phyloP scores from a whole-genome alignment of 257 asterid genomes.

The Scutellaria galericulata region DNA sequence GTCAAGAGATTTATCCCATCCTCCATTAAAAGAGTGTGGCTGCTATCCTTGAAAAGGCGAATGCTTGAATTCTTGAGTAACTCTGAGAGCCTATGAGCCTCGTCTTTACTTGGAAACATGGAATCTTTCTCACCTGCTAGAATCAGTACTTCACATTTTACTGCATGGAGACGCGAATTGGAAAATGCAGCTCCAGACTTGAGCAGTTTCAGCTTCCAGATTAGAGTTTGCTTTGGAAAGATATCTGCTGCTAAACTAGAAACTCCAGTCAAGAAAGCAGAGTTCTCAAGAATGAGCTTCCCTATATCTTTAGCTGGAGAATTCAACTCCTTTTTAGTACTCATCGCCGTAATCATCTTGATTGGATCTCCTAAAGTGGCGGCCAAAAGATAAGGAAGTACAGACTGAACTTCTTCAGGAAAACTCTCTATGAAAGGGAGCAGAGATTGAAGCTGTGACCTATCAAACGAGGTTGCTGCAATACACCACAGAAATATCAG shows the following conservation, averaged over 20 bases:
- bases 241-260: constrained; percentile 31
- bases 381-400: constrained; percentile 47
- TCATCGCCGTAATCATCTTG: constrained; percentile 47
- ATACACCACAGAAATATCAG: neutral
- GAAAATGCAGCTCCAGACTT: constrained; percentile 46
- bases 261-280: constrained; percentile 32
- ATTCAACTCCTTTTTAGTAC: neutral
- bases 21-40: constrained; percentile 58
- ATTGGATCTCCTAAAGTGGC: constrained; percentile 46
- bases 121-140: constrained; percentile 56
- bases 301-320: constrained; percentile 39
- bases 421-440: constrained; percentile 51
- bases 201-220: constrained; percentile 53
- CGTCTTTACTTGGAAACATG: constrained; percentile 52
- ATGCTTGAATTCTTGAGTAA: constrained; percentile 39
- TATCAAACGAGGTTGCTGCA: constrained; percentile 66
- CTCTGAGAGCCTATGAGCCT: constrained; percentile 47
- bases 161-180: constrained; percentile 49
- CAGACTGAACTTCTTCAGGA: constrained; percentile 39
- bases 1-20: constrained; percentile 68
- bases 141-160: constrained; percentile 49
- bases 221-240: constrained; percentile 42
- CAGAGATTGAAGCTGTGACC: constrained; percentile 47
- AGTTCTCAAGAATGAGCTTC: constrained; percentile 36
- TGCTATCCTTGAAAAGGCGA: constrained; percentile 42